phyloP scores from a whole-genome alignment of 176 grass and related monocot genomes.

The Rhynchospora pubera region DNA sequence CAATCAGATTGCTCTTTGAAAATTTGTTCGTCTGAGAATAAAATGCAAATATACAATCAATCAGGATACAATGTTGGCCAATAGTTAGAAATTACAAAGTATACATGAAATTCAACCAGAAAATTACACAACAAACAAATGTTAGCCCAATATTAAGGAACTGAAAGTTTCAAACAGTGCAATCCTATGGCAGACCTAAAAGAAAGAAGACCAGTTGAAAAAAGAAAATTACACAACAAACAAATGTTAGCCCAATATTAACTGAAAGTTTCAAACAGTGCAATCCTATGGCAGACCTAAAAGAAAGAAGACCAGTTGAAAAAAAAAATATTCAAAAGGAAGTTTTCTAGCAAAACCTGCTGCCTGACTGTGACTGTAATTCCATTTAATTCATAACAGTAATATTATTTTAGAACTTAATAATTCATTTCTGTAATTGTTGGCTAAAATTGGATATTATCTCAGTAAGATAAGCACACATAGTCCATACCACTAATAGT shows the following conservation, averaged over 20 bases:
- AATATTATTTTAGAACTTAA: not conserved
- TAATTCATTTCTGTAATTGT: not conserved
- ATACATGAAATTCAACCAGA: not conserved
- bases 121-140: not conserved
- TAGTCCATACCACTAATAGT: not conserved
- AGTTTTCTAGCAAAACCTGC: not conserved
- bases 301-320: not conserved
- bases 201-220: not conserved
- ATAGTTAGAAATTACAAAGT: not conserved
- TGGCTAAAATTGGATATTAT: not conserved
- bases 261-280: not conserved
- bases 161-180: not conserved
- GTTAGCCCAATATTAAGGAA: not conserved
- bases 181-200: not conserved
- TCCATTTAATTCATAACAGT: constrained; percentile 12
- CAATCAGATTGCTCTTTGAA: constrained; percentile 86
- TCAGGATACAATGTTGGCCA: not conserved
- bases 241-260: not conserved
- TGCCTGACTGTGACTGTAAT: not conserved
- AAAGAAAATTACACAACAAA: too few relatives aligned
- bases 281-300: not conserved
- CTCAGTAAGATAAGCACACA: not conserved
- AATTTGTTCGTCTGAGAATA: constrained; percentile 70
- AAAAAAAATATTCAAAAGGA: not conserved
- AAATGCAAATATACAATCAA: constrained; percentile 13